phyloP scores from a whole-genome alignment of 179 eudicot genomes.

The Silene noctiflora region DNA sequence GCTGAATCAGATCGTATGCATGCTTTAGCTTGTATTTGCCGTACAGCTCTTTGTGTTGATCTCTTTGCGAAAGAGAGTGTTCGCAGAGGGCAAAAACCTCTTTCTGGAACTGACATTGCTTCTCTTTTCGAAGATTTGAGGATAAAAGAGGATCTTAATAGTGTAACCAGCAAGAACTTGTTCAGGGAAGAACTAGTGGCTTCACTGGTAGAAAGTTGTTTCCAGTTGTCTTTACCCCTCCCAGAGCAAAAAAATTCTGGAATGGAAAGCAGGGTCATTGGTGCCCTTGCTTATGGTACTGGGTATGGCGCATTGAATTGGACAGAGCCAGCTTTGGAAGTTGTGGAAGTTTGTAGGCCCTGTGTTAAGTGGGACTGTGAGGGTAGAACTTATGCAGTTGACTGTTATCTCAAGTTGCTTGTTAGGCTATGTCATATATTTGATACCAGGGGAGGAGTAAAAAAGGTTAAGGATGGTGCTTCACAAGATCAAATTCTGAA shows the following conservation, averaged over 20 bases:
- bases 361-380: slow-evolving; percentile 99
- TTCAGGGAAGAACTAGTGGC: slow-evolving; percentile 98
- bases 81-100: slow-evolving; percentile 95
- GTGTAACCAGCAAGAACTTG: slow-evolving; percentile 74
- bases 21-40: slow-evolving; percentile 95
- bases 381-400: slow-evolving; percentile 96
- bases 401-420: slow-evolving; percentile 89
- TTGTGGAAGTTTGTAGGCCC: slow-evolving; percentile 96
- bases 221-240: slow-evolving; percentile 92
- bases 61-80: slow-evolving; percentile 96
- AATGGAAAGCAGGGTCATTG: slow-evolving; percentile 97
- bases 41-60: slow-evolving; percentile 97
- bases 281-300: slow-evolving; percentile 98
- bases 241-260: slow-evolving; percentile 92
- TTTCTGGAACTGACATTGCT: slow-evolving; percentile 91
- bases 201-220: slow-evolving; percentile 91
- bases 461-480: slow-evolving; percentile 95
- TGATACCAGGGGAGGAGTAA: slow-evolving; percentile 97
- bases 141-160: slow-evolving; percentile 81
- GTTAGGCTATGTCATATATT: slow-evolving; percentile 96
- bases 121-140: slow-evolving; percentile 88
- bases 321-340: slow-evolving; percentile 97
- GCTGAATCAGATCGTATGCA: slow-evolving; percentile 99
- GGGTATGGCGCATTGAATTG: slow-evolving; percentile 98
- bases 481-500: slow-evolving; percentile 97